These are phyloP conservation scores for Falciphora oryzae DNA, from an alignment of 2,329 filamentous ascomycete genomes.

Conservation along the genomic window DNA sequence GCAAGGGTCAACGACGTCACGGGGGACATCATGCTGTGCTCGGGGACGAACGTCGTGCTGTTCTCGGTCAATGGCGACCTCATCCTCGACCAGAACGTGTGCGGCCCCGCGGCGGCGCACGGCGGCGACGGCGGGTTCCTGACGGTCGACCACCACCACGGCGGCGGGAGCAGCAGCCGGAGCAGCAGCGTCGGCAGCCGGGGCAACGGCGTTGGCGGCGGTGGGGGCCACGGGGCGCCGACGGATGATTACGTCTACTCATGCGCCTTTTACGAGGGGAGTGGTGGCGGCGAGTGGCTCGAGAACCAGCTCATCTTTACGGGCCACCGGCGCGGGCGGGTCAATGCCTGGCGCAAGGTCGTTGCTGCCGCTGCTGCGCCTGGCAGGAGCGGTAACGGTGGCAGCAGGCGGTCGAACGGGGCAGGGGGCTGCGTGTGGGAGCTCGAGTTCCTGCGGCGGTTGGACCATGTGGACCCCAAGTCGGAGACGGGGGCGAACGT, in stretches of 20 bases:
- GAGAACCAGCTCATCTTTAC: slow-evolving; percentile 84
- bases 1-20: slow-evolving; percentile 85
- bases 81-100: slow-evolving; percentile 77
- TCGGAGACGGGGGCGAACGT: slow-evolving; percentile 53
- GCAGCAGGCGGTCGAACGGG: slow-evolving; percentile 22
- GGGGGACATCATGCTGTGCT: slow-evolving; percentile 83
- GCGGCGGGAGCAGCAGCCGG: background rate
- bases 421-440: slow-evolving; percentile 60
- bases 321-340: slow-evolving; percentile 75
- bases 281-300: slow-evolving; percentile 84
- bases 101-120: slow-evolving; percentile 37
- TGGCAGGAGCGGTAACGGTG: background rate
- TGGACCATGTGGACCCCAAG: slow-evolving; percentile 72
- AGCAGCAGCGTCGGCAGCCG: background rate
- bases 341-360: slow-evolving; percentile 67
- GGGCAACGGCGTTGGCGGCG: background rate
- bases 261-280: slow-evolving; percentile 89
- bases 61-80: slow-evolving; percentile 86
- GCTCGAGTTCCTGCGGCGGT: slow-evolving; percentile 69
- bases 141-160: background rate
- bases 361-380: slow-evolving; percentile 12
- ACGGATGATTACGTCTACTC: slow-evolving; percentile 70
- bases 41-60: slow-evolving; percentile 66
- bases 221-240: slow-evolving; percentile 25
- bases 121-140: slow-evolving; percentile 1